phyloP scores from a whole-genome alignment of 257 asterid species.

The Scutellaria baicalensis region DNA sequence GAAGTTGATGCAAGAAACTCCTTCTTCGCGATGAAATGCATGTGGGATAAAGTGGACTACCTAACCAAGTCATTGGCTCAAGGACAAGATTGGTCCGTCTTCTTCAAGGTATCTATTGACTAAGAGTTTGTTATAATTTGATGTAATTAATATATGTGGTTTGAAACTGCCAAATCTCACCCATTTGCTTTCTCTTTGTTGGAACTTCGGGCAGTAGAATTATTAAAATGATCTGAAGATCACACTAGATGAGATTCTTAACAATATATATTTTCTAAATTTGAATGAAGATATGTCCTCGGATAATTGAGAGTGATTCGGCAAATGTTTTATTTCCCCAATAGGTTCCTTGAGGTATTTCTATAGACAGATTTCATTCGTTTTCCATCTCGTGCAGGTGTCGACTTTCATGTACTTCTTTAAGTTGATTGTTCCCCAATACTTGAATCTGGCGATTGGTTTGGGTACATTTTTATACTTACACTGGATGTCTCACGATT shows the following conservation, averaged over 20 bases:
- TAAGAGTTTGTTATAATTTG: background rate
- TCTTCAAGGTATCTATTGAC: constrained; percentile 49
- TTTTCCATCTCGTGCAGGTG: constrained; percentile 37
- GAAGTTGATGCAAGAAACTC: constrained; percentile 53
- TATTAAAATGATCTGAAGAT: background rate
- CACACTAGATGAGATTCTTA: background rate
- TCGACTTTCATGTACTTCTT: constrained; percentile 42
- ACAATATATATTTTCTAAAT: background rate
- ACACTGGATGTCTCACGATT: background rate
- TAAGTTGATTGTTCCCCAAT: constrained; percentile 50
- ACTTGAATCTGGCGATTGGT: constrained; percentile 49
- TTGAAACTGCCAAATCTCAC: background rate
- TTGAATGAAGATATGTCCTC: background rate
- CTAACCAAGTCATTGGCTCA: constrained; percentile 53
- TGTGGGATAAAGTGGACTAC: constrained; percentile 52
- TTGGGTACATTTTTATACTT: constrained; percentile 42
- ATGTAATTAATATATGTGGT: background rate
- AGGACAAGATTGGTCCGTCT: constrained; percentile 80
- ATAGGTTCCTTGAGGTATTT: background rate
- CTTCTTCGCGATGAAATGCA: constrained; percentile 39
- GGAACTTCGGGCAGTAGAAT: background rate
- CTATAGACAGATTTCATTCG: constrained; percentile 4
- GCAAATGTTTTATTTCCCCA: background rate
- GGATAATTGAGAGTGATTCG: background rate
- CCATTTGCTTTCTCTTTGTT: background rate